These are phyloP conservation scores for Mallotus nudiflorus DNA, from an alignment of 345 rosid genomes.

Conservation along the genomic window DNA sequence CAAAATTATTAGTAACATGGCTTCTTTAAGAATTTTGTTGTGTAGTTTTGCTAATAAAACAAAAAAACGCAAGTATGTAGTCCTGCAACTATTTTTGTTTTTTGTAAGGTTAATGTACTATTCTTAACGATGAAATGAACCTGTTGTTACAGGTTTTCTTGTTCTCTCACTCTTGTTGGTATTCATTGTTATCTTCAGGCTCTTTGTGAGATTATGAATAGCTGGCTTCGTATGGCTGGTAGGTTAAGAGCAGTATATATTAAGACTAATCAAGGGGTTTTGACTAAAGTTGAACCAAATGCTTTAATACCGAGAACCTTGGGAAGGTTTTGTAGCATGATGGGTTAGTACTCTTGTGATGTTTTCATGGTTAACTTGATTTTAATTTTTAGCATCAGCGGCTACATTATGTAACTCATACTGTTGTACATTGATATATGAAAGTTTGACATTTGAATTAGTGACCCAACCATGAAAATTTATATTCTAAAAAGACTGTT, in stretches of 20 bases:
- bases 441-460: neutral
- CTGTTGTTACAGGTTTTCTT: neutral
- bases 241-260: slow-evolving; percentile 19
- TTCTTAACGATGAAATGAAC: neutral
- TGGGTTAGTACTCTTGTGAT: slow-evolving; percentile 12
- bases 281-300: slow-evolving; percentile 22
- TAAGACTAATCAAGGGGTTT: slow-evolving; percentile 18
- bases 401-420: neutral
- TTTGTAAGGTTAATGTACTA: neutral
- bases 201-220: slow-evolving; percentile 17
- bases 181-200: slow-evolving; percentile 10
- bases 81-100: neutral
- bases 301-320: slow-evolving; percentile 19
- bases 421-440: neutral
- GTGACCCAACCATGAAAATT: neutral
- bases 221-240: slow-evolving; percentile 23
- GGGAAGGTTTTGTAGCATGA: slow-evolving; percentile 14
- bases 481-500: neutral
- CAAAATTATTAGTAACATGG: neutral
- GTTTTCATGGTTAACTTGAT: neutral
- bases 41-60: neutral
- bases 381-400: too few relatives aligned
- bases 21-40: neutral
- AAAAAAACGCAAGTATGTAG: neutral
- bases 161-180: neutral